These are phyloP conservation scores for Hygrophoropsis aurantiaca DNA, from an alignment of 768 basidiomycete species.

Conservation along the genomic window DNA sequence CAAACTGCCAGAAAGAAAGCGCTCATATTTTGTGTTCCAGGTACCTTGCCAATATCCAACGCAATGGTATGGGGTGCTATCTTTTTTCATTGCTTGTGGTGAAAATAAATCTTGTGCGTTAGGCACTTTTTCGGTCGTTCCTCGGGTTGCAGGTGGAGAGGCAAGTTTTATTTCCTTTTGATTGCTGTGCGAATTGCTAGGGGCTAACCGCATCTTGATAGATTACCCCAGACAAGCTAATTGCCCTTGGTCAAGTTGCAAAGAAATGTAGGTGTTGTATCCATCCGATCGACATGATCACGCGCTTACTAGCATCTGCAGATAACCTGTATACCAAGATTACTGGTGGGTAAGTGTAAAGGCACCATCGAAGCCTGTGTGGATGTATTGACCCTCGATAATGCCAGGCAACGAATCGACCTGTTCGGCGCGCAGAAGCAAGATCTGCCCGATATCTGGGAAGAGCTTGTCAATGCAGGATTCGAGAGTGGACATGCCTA, in stretches of 20 bases:
- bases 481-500: conserved; percentile 80
- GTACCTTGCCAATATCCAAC: conserved; percentile 71
- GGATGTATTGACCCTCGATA: conserved; percentile 5
- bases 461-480: conserved; percentile 59
- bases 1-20: background rate
- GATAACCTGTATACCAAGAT: conserved; percentile 65
- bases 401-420: conserved; percentile 59
- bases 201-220: conserved; percentile 4
- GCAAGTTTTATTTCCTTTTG: conserved; percentile 17
- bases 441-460: conserved; percentile 70
- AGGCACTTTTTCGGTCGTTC: conserved; percentile 71
- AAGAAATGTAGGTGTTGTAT: conserved; percentile 48
- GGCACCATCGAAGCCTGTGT: background rate
- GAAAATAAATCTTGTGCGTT: background rate
- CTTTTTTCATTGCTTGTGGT: no score
- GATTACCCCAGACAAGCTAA: conserved; percentile 64
- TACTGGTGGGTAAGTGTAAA: conserved; percentile 34
- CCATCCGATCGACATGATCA: background rate
- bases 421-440: conserved; percentile 70
- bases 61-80: conserved; percentile 42
- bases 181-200: no score
- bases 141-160: conserved; percentile 71
- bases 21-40: conserved; percentile 14
- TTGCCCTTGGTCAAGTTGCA: conserved; percentile 62
- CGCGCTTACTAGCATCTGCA: conserved; percentile 7